phyloP scores from a whole-genome alignment of 306 rosid genomes.

The Cucumis hystrix region DNA sequence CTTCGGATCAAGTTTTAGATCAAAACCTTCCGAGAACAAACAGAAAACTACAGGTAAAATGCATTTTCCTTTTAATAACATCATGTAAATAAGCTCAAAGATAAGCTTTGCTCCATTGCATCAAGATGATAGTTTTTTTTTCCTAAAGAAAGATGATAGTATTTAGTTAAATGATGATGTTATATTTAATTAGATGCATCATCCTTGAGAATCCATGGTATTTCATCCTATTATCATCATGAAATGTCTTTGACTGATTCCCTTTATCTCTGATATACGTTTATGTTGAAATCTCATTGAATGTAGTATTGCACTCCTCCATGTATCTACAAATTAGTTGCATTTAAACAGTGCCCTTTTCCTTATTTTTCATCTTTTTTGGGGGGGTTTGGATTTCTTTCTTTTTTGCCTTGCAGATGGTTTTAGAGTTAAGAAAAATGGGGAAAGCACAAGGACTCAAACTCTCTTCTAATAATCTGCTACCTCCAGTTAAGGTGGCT shows the following conservation, averaged over 20 bases:
- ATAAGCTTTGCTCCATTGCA: background rate
- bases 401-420: background rate
- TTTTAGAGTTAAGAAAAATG: background rate
- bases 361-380: background rate
- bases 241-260: background rate
- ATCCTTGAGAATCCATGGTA: background rate
- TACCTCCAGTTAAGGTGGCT: slow-evolving; percentile 97
- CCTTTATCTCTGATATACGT: background rate
- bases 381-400: background rate
- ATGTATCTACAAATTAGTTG: background rate
- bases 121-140: background rate
- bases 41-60: background rate
- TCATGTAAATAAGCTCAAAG: background rate
- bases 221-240: background rate
- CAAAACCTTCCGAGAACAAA: background rate
- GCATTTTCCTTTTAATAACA: background rate
- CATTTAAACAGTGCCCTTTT: background rate
- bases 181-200: background rate
- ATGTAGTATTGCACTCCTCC: background rate
- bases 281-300: background rate
- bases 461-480: slow-evolving; percentile 12
- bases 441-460: background rate
- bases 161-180: background rate
- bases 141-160: background rate
- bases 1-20: slow-evolving; percentile 4